Evolutionary conservation across 768 basidiomycete species (phyloP), one percentile per base, ranked within the genome.

Genomic region (Brasilioporus rufonigricans): DNA sequence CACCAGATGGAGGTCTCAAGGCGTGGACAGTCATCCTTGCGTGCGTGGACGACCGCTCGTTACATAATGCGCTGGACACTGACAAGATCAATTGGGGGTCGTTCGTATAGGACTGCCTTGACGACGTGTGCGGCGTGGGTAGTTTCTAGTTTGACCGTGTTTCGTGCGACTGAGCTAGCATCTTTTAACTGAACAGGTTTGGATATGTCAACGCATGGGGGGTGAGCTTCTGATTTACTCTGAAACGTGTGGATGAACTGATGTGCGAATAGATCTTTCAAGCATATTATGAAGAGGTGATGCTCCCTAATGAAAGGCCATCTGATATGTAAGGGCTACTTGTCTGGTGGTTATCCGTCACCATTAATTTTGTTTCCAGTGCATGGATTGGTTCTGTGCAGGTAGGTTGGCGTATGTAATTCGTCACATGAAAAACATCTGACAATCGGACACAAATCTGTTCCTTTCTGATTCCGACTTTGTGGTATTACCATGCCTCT

Each of bases 311-410:
- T 27, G 74, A 76, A 1, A 76, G 79, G 6, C 77, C 86, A 4
- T 90, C 88, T 13, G 77, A 68, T n/a, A 89, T 89, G 86, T 86
- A 65, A 55, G 80, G 13, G 4, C 18, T 4, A 1, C 13, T 38
- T 12, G 7, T n/a, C 18, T 3, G 27, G 24, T 26, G 27, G 1
- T 27, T 44, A 19, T 26, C 13, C 24, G 21, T 21, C 10, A 29
- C 18, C 7, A 35, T 23, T 58, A 32, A 60, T 33, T 8, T n/a
- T 14, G 8, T 55, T 48, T n/a, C 23, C 56, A 89, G 88, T 43
- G 81, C 88, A 40, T 91, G 88, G 89, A 91, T 91, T 32, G 89
- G 89, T 6, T 91, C 89, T 1, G 72, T 85, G 23, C 88, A 89
- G 73, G 87, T 83, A 44, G 4, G 61, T 55, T 21, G 55, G 29